These are phyloP conservation scores for Mixia osmundae DNA, from an alignment of 1,284 basidiomycete species.

Conservation along the genomic window DNA sequence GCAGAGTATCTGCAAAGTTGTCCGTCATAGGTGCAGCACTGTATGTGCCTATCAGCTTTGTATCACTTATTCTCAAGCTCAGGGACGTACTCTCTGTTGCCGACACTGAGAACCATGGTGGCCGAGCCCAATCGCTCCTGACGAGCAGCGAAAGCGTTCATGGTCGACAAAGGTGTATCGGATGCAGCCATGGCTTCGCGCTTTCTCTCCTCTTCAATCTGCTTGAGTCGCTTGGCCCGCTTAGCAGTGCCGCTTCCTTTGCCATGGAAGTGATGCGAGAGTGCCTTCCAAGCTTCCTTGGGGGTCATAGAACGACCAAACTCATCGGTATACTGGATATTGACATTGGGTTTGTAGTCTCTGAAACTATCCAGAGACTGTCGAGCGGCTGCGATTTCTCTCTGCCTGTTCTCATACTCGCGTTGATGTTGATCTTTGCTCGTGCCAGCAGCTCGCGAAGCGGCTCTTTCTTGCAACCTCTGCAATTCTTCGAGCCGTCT, in stretches of 20 bases:
- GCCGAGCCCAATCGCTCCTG: slow-evolving; percentile 82
- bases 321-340: slow-evolving; percentile 91
- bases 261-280: slow-evolving; percentile 87
- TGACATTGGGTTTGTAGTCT: slow-evolving; percentile 88
- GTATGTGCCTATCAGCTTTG: too few relatives aligned
- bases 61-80: too few relatives aligned
- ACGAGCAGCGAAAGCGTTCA: slow-evolving; percentile 61
- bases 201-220: slow-evolving; percentile 83
- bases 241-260: slow-evolving; percentile 84
- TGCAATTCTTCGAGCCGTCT: slow-evolving; percentile 66
- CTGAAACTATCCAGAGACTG: slow-evolving; percentile 61
- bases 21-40: too few relatives aligned
- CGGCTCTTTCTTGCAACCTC: slow-evolving; percentile 31
- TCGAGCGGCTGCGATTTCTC: slow-evolving; percentile 75
- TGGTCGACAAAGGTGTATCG: slow-evolving; percentile 82
- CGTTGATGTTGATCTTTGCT: slow-evolving; percentile 71
- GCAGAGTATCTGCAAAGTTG: too few relatives aligned
- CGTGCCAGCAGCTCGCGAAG: slow-evolving; percentile 16
- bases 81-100: slow-evolving; percentile 56
- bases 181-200: slow-evolving; percentile 66
- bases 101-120: slow-evolving; percentile 77
- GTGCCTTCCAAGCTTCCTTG: slow-evolving; percentile 41
- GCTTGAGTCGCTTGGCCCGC: slow-evolving; percentile 76
- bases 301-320: slow-evolving; percentile 68
- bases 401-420: slow-evolving; percentile 76